phyloP scores from a whole-genome alignment of 805 yeast genomes.

The Teunomyces tritomae region DNA sequence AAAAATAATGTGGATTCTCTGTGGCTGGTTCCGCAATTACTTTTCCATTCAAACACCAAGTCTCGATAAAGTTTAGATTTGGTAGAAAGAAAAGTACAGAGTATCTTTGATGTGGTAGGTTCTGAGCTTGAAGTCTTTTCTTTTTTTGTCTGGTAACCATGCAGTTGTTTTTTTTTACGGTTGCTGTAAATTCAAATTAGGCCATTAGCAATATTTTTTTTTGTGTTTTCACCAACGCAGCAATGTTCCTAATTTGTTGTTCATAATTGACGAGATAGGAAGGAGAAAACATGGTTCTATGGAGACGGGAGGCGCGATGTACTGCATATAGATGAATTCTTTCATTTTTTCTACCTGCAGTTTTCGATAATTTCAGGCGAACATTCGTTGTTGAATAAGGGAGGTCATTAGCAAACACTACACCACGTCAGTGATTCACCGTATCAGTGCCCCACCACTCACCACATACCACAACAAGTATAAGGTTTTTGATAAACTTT shows the following conservation, averaged over 20 bases:
- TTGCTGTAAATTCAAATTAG: neutral
- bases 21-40: too few relatives aligned
- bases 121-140: too few relatives aligned
- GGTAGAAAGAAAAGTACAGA: neutral
- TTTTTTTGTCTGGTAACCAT: too few relatives aligned
- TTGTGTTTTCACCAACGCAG: neutral
- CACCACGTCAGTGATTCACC: neutral
- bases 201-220: neutral
- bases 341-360: conserved; percentile 3
- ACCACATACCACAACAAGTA: neutral
- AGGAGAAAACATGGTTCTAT: conserved; percentile 1
- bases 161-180: neutral
- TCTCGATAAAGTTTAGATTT: neutral
- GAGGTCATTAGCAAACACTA: conserved; percentile 1
- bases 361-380: conserved; percentile 3
- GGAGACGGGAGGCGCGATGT: neutral
- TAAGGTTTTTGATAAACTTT: neutral
- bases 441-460: neutral
- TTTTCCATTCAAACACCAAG: neutral
- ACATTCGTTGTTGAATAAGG: conserved; percentile 3
- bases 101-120: too few relatives aligned
- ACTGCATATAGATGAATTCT: neutral
- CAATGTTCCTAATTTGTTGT: neutral
- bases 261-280: conserved; percentile 1
- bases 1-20: neutral